Evolutionary conservation across 345 rosid species (phyloP), one percentile per base, ranked within the genome.

Genomic region (Chamaenerion angustifolium): DNA sequence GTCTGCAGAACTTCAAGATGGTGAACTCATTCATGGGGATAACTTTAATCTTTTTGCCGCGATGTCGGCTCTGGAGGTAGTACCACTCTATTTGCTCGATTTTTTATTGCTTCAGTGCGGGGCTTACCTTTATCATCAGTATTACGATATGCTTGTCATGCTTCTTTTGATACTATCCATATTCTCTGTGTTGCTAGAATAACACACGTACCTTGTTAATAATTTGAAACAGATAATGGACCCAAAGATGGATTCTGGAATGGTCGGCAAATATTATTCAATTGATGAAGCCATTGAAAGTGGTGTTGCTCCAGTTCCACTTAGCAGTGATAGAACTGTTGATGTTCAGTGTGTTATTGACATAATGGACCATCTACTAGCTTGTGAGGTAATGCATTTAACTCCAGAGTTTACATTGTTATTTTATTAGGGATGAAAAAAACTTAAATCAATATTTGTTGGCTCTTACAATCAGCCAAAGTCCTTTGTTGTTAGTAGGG

Each of bases 231-330:
- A 93, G 99, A 93, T 93, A 56, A 93, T 93, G 99, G 96, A 93
- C 72, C 99, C 95, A 31, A 93, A 93, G 74, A 93, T 93, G 99
- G 96, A 88, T 67, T 85, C 99, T 0, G 96, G 96, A 45, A 85
- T 93, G 64, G 74, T 88, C 41, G 64, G 73, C 72, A 69, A 71
- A 52, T 88, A 82, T 59, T 81, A 66, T 69, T 85, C 99, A 43
- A 64, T 85, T 62, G 94, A 93, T 58, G 99, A 93, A 71, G 99
- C 99, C 53, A 76, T 93, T 3, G 94, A 88, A 66, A 70, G 72
- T 56, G 96, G 94, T 61, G 82, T 69, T 54, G 94, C 96, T 27
- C 95, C 96, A 0, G 48, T 88, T 58, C 99, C 96, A 27, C 49
- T 88, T 43, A 85, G 84, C 58, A 55, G 51, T 49, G 79, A 85